Evolutionary conservation across 352 stramenopile genomes (phyloP).

Genomic region (Globisporangium spiculum): DNA sequence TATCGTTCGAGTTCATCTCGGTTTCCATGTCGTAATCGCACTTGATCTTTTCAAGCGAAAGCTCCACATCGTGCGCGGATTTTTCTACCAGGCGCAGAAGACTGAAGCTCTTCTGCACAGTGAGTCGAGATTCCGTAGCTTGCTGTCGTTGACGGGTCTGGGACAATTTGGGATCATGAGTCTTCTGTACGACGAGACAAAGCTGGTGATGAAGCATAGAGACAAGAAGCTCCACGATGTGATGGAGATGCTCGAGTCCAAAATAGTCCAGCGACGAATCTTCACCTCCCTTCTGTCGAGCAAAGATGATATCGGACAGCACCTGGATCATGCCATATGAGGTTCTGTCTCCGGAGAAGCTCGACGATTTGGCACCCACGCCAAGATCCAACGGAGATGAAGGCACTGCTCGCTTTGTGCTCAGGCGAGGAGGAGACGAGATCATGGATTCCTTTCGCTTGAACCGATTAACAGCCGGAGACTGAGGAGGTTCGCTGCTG

Average conservation of each 20-base stretch:
- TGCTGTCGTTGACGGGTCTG: conserved; percentile 40
- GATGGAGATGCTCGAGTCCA: conserved; percentile 42
- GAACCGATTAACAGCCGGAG: conserved; percentile 15
- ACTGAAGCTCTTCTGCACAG: conserved; percentile 26
- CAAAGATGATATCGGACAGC: conserved; percentile 46
- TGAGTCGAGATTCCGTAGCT: conserved; percentile 22
- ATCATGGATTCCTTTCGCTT: conserved; percentile 80
- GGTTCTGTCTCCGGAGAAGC: conserved; percentile 62
- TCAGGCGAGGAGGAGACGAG: conserved; percentile 39
- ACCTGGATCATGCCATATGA: conserved; percentile 71
- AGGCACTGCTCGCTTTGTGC: conserved; percentile 17
- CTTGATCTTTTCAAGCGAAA: conserved; percentile 18
- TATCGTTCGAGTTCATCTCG: conserved; percentile 1
- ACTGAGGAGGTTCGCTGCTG: conserved; percentile 4
- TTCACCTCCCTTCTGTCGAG: conserved; percentile 30
- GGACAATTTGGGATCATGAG: conserved; percentile 54
- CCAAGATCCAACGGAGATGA: conserved; percentile 16
- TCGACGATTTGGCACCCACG: conserved; percentile 26
- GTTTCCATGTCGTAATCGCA: conserved; percentile 13
- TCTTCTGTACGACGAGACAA: conserved; percentile 56
- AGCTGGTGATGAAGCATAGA: conserved; percentile 77
- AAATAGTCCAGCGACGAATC: conserved; percentile 48
- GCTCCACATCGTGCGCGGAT: conserved; percentile 22
- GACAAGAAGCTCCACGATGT: conserved; percentile 57
- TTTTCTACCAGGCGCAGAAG: conserved; percentile 31